Percentiles rank a stretch among this genome's conserved stretches.
phyloP scores from a whole-genome alignment of 768 basidiomycete genomes.

The Lactarius evosmus region DNA sequence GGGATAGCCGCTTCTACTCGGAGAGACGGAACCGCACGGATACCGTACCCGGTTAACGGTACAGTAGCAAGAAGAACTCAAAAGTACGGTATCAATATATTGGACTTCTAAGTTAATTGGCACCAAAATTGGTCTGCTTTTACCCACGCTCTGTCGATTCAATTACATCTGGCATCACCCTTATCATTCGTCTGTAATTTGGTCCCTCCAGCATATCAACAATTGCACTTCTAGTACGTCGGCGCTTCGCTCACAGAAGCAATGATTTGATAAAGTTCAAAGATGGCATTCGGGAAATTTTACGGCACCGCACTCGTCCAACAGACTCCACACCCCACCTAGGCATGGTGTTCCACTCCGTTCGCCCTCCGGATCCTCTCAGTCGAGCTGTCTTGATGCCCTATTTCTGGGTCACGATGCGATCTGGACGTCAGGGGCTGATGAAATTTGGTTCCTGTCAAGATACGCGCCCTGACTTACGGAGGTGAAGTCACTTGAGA shows the following conservation, averaged over 20 bases:
- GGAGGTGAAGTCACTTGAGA: not conserved
- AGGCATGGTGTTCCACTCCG: not conserved
- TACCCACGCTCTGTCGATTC: not conserved
- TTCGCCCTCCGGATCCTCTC: not conserved
- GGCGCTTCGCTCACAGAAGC: not conserved
- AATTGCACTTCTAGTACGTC: not conserved
- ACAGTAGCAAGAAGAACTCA: not conserved
- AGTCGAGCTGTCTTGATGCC: not conserved
- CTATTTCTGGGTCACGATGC: not conserved
- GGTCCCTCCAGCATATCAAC: not conserved
- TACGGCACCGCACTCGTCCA: not conserved
- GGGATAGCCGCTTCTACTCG: not conserved
- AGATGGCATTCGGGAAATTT: not conserved
- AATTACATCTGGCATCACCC: not conserved
- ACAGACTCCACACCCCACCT: not conserved
- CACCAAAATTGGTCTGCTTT: not conserved
- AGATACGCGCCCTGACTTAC: not conserved
- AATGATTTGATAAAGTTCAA: not conserved
- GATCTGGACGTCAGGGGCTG: not conserved
- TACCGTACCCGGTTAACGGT: slow-evolving; percentile 1
- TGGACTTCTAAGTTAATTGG: not conserved
- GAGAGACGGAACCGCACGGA: not conserved
- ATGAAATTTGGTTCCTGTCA: not conserved
- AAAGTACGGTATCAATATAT: not conserved
- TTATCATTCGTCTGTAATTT: not conserved